Evolutionary conservation across 1,139 yeast species (phyloP), one percentile per base, ranked within the genome.

Genomic region (Starmera stellimalicola): DNA sequence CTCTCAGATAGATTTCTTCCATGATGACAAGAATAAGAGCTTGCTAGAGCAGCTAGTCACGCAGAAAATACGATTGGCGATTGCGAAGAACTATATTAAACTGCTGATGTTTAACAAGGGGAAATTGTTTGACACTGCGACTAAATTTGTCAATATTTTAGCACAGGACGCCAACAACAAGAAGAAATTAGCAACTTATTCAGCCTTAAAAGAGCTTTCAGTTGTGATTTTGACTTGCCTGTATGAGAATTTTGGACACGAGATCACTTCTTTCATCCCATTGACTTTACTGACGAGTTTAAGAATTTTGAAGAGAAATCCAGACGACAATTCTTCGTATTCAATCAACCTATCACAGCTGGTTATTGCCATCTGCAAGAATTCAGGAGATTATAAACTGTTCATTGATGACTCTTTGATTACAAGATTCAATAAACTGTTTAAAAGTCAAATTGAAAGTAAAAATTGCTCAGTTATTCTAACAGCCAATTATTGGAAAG

Each of bases 231-330:
- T 48, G 10, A 33, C 43, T 3, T 30, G 35, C n/a, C 33, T 60
- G 3, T 52, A 54, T 34, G 57, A 55, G 35, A 36, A 42, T 1
- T 60, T 54, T 40, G 55, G 58, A 4, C 45, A 50, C 11, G 54
- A 54, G 12, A 38, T 59, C 2, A 45, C 52, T 3, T 54, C 63
- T 1, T 44, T 60, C 29, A 44, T 50, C 3, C 57, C 65, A 3
- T 35, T 53, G 9, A 25, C 57, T 3, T 29, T 53, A n/a, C 34
- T 52, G 7, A 37, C 47, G 1, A 35, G 52, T 3, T 45, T 60
- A 32, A 60, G 55, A 37, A 45, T 52, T 15, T 31, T 61, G 19
- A 60, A 57, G 37, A 58, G 55, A 36, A 49, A 45, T 16, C 37
- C 33, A 29, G 25, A 31, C 9, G 12, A 24, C 4, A 26, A 18